Evolutionary conservation across 2,329 filamentous ascomycete genomes (phyloP).

Genomic region (Seiridium cupressi): DNA sequence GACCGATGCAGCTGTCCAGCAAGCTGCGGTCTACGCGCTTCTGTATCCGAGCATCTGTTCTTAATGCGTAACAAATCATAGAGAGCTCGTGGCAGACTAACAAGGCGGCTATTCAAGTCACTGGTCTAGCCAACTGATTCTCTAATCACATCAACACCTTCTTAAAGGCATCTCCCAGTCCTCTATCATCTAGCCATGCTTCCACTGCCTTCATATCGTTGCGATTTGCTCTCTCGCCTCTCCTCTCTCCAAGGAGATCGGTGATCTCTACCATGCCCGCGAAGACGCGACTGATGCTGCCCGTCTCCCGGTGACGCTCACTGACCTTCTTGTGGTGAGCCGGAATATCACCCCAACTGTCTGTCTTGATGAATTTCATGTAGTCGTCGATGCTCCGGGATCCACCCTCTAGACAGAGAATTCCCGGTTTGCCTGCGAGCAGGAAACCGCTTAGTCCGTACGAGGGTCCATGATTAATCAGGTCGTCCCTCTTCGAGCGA

Average conservation of each 20-base stretch:
- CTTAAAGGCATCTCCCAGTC: slow-evolving; percentile 41
- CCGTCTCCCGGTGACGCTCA: slow-evolving; percentile 47
- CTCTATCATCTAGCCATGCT: slow-evolving; percentile 43
- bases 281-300: slow-evolving; percentile 38
- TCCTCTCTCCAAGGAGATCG: slow-evolving; percentile 43
- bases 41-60: no score
- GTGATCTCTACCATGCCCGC: slow-evolving; percentile 58
- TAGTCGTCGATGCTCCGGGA: slow-evolving; percentile 51
- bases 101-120: no score
- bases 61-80: no score
- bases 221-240: slow-evolving; percentile 47
- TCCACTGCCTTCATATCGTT: slow-evolving; percentile 54
- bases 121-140: neutral
- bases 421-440: slow-evolving; percentile 58
- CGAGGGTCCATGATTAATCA: slow-evolving; percentile 49
- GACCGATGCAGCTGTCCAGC: no score
- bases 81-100: no score
- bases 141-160: slow-evolving; percentile 33
- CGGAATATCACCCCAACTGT: slow-evolving; percentile 62
- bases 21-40: no score
- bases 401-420: slow-evolving; percentile 48
- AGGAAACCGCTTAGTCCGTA: slow-evolving; percentile 59
- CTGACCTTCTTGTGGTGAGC: slow-evolving; percentile 62
- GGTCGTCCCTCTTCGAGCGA: slow-evolving; percentile 55
- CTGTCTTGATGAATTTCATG: slow-evolving; percentile 63